These are phyloP conservation scores for Macrocystidia cucumis DNA, from an alignment of 1,284 basidiomycete genomes.

Conservation along the genomic window DNA sequence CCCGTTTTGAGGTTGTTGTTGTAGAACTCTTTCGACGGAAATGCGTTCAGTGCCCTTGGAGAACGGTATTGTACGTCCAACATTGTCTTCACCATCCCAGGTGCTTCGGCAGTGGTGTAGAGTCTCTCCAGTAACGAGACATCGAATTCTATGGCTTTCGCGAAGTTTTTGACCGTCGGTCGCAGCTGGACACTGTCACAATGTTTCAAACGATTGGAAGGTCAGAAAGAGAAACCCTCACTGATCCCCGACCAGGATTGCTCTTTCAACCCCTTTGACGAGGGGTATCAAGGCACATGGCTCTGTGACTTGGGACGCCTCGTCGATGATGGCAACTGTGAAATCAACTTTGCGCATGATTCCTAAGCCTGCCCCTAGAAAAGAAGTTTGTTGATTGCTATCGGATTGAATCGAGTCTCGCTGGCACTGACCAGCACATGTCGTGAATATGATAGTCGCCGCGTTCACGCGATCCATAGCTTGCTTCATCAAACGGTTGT, in stretches of 20 bases:
- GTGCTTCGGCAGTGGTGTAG: conserved; percentile 30
- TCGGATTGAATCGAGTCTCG: neutral
- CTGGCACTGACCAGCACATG: conserved; percentile 39
- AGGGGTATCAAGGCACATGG: conserved; percentile 55
- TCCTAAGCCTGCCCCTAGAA: conserved; percentile 46
- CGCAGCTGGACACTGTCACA: conserved; percentile 51
- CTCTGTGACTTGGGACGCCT: conserved; percentile 62
- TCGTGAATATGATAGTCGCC: conserved; percentile 52
- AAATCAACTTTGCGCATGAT: conserved; percentile 48
- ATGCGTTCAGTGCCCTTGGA: conserved; percentile 43
- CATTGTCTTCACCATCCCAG: conserved; percentile 46
- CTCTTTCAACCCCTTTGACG: conserved; percentile 50
- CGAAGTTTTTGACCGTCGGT: conserved; percentile 52
- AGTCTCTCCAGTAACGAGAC: conserved; percentile 54
- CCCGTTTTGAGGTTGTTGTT: conserved; percentile 42
- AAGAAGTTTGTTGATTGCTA: neutral
- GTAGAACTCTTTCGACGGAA: conserved; percentile 58
- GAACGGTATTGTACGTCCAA: conserved; percentile 63
- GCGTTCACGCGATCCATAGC: conserved; percentile 48
- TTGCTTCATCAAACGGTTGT: conserved; percentile 46
- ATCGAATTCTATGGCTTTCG: conserved; percentile 46
- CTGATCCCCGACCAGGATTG: conserved; percentile 63
- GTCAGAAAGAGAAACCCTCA: conserved; percentile 22
- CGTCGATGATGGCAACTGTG: conserved; percentile 56
- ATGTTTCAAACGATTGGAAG: neutral